These are phyloP conservation scores for Melanopsichium pennsylvanicum DNA, from an alignment of 1,284 basidiomycete species.

Conservation along the genomic window DNA sequence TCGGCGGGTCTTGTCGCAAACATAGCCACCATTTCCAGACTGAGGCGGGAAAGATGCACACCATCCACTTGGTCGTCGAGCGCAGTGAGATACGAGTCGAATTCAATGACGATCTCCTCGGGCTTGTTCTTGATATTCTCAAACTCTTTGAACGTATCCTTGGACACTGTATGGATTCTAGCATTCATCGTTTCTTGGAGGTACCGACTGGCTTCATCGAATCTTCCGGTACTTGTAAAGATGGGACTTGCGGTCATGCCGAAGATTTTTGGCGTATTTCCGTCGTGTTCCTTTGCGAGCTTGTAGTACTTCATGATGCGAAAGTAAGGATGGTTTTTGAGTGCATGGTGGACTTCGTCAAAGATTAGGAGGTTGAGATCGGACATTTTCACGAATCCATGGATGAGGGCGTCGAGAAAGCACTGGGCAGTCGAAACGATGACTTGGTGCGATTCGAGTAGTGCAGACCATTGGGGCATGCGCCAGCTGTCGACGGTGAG, in stretches of 20 bases:
- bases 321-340: slow-evolving; percentile 41
- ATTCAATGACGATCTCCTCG: slow-evolving; percentile 49
- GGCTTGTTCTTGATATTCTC: slow-evolving; percentile 32
- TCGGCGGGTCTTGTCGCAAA: slow-evolving; percentile 5
- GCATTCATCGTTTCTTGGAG: slow-evolving; percentile 46
- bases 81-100: slow-evolving; percentile 17
- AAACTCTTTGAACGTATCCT: slow-evolving; percentile 20
- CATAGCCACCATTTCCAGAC: slow-evolving; percentile 10
- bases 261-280: slow-evolving; percentile 56
- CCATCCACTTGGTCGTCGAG: slow-evolving; percentile 8
- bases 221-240: slow-evolving; percentile 12
- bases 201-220: slow-evolving; percentile 21
- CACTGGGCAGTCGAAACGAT: slow-evolving; percentile 52
- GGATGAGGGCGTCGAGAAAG: slow-evolving; percentile 49
- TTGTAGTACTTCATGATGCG: slow-evolving; percentile 56
- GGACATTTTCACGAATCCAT: slow-evolving; percentile 47
- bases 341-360: slow-evolving; percentile 55
- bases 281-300: slow-evolving; percentile 3
- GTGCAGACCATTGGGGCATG: slow-evolving; percentile 26
- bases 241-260: slow-evolving; percentile 59
- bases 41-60: slow-evolving; percentile 6
- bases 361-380: slow-evolving; percentile 51
- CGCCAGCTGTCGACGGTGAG: slow-evolving; percentile 28
- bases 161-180: slow-evolving; percentile 41
- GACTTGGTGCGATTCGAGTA: slow-evolving; percentile 40